A percentile compares a stretch with the other conserved stretches of the same genome.
phyloP scores from a whole-genome alignment of 2,329 filamentous ascomycete species.

The Amphichorda felina region DNA sequence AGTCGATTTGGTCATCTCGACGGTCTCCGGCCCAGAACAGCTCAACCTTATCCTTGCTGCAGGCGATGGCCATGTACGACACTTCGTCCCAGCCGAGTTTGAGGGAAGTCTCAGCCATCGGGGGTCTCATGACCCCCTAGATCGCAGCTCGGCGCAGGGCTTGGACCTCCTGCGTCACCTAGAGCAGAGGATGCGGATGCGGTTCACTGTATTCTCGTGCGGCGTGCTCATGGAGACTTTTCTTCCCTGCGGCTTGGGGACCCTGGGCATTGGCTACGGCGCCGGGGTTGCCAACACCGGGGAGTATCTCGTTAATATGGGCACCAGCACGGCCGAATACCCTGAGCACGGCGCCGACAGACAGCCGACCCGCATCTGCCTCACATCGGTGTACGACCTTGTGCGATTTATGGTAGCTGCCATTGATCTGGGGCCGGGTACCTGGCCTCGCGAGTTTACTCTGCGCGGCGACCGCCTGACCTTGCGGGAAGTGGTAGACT shows the following conservation, averaged over 20 bases:
- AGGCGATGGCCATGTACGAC: constrained; percentile 47
- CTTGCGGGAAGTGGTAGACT: constrained; percentile 44
- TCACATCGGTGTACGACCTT: constrained; percentile 61
- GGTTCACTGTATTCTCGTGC: constrained; percentile 60
- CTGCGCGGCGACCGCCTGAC: constrained; percentile 57
- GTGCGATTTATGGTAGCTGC: constrained; percentile 61
- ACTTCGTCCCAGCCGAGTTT: constrained; percentile 67
- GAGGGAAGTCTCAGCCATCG: constrained; percentile 50
- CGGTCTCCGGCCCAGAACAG: constrained; percentile 54
- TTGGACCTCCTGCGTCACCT: constrained; percentile 44
- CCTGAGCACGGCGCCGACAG: constrained; percentile 41
- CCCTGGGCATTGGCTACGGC: constrained; percentile 44
- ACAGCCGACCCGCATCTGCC: constrained; percentile 41
- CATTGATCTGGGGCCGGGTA: constrained; percentile 44
- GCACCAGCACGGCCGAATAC: constrained; percentile 44
- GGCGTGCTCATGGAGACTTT: constrained; percentile 70
- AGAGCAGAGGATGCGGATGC: constrained; percentile 38
- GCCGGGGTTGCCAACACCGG: constrained; percentile 43
- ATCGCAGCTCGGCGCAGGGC: constrained; percentile 47
- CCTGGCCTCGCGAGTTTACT: constrained; percentile 57
- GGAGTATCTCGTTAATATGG: constrained; percentile 54
- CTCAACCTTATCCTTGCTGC: constrained; percentile 63
- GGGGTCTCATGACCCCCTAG: constrained; percentile 41
- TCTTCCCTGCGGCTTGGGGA: constrained; percentile 51
- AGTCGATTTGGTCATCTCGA: constrained; percentile 65